These are phyloP conservation scores for Trichoderma hamatum DNA, from an alignment of 2,329 filamentous ascomycete species.

Conservation along the genomic window DNA sequence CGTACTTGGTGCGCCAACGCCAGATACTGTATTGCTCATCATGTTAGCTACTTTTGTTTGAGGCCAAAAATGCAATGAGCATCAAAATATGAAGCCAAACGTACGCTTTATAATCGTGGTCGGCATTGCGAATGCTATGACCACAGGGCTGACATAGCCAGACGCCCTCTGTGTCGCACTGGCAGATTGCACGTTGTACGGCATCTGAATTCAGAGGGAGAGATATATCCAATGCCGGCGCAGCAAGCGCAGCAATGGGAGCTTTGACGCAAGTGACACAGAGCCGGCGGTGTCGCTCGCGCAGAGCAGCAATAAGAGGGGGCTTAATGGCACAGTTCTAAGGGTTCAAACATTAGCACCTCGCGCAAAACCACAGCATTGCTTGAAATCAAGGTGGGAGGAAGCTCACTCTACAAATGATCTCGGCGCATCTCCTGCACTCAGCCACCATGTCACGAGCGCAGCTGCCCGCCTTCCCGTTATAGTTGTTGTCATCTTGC, in stretches of 20 bases:
- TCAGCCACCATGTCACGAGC: constrained; percentile 85
- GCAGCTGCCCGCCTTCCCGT: constrained; percentile 75
- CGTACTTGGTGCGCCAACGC: constrained; percentile 87
- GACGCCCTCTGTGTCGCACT: constrained; percentile 59
- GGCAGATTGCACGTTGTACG: constrained; percentile 60
- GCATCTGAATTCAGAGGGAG: constrained; percentile 54
- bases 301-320: constrained; percentile 67
- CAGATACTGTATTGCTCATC: constrained; percentile 61
- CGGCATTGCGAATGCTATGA: constrained; percentile 64
- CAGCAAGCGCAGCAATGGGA: constrained; percentile 62
- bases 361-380: background rate
- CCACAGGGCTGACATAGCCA: constrained; percentile 90
- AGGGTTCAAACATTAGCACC: background rate
- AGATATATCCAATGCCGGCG: constrained; percentile 48
- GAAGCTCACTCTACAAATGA: constrained; percentile 77
- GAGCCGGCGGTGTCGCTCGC: constrained; percentile 77
- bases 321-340: constrained; percentile 92
- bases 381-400: background rate
- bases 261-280: constrained; percentile 75
- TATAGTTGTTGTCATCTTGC: constrained; percentile 56
- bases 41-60: background rate
- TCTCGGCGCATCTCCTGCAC: constrained; percentile 74
- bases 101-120: constrained; percentile 62
- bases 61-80: background rate
- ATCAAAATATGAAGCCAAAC: constrained; percentile 28